Evolutionary conservation across 768 basidiomycete genomes (phyloP).

Genomic region (Dendrothele bispora): DNA sequence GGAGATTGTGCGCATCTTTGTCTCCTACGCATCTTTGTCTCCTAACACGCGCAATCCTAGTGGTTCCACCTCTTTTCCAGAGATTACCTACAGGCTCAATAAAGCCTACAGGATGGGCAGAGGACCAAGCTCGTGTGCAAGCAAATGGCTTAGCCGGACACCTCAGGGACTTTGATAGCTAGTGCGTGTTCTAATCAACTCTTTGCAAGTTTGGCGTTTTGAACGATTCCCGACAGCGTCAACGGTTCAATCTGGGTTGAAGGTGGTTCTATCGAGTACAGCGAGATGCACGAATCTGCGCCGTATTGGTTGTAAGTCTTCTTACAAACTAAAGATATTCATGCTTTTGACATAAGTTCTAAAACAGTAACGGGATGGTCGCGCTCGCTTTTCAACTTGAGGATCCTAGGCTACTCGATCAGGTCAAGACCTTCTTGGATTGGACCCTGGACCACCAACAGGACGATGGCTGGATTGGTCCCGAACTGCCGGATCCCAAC

Average conservation of each 20-base stretch:
- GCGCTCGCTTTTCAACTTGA: conserved; percentile 40
- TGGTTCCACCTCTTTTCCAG: conserved; percentile 28
- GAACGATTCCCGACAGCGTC: conserved; percentile 22
- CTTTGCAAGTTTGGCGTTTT: not conserved
- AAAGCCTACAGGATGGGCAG: conserved; percentile 39
- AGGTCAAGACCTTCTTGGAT: conserved; percentile 38
- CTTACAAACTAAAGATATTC: not conserved
- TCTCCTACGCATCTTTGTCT: no score
- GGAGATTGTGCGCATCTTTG: no score
- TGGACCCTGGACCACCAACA: conserved; percentile 37
- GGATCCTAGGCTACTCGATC: conserved; percentile 34
- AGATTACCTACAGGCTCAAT: conserved; percentile 35
- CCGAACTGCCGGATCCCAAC: conserved; percentile 36
- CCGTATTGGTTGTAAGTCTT: conserved; percentile 44
- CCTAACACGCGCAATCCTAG: conserved; percentile 15
- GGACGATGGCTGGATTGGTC: conserved; percentile 42
- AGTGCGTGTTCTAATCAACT: conserved; percentile 22
- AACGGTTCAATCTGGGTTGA: conserved; percentile 44
- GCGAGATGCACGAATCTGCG: conserved; percentile 43
- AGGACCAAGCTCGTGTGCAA: conserved; percentile 40
- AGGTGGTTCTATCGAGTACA: conserved; percentile 42
- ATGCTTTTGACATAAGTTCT: not conserved
- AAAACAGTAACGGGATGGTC: conserved; percentile 38
- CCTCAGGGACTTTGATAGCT: conserved; percentile 39
- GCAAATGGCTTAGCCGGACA: conserved; percentile 42